Conservation (phyloP, 352 stramenopile genomes). For the Globisporangium rhizosaccharum region DNA sequence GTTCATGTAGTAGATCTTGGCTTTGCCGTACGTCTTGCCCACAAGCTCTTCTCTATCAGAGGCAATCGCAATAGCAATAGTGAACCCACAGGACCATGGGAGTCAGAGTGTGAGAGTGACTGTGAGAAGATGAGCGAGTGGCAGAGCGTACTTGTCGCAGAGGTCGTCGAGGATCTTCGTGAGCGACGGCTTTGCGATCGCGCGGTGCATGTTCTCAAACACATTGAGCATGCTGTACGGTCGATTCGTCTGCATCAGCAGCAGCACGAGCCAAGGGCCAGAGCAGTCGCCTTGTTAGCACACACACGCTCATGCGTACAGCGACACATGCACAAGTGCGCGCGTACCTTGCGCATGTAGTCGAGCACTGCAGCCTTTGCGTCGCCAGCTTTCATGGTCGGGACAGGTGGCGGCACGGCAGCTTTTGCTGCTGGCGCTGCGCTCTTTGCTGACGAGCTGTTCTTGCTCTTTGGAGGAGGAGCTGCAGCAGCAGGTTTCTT, state of each 20-base stretch:
- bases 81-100: not conserved
- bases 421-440: not conserved
- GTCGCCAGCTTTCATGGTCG: slow-evolving; percentile 34
- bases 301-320: too few relatives aligned
- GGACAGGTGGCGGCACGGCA: slow-evolving; percentile 8
- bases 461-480: slow-evolving; percentile 18
- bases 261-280: too few relatives aligned
- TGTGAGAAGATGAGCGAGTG: not conserved
- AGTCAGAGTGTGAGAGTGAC: not conserved
- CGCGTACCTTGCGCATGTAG: slow-evolving; percentile 63
- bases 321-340: too few relatives aligned
- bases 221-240: slow-evolving; percentile 84
- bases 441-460: slow-evolving; percentile 10
- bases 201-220: slow-evolving; percentile 79
- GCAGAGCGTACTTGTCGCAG: slow-evolving; percentile 37
- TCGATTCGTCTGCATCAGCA: slow-evolving; percentile 48
- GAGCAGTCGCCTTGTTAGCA: too few relatives aligned
- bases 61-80: not conserved
- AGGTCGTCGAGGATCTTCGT: slow-evolving; percentile 73
- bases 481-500: slow-evolving; percentile 12
- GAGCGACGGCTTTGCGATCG: slow-evolving; percentile 65
- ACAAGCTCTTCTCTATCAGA: slow-evolving; percentile 44
- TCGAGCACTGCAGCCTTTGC: slow-evolving; percentile 50
- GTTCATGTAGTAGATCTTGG: slow-evolving; percentile 84
- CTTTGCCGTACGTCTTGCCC: slow-evolving; percentile 76